Evolutionary conservation across 148 eudicot genomes (phyloP).

Genomic region (Oxyria digyna): DNA sequence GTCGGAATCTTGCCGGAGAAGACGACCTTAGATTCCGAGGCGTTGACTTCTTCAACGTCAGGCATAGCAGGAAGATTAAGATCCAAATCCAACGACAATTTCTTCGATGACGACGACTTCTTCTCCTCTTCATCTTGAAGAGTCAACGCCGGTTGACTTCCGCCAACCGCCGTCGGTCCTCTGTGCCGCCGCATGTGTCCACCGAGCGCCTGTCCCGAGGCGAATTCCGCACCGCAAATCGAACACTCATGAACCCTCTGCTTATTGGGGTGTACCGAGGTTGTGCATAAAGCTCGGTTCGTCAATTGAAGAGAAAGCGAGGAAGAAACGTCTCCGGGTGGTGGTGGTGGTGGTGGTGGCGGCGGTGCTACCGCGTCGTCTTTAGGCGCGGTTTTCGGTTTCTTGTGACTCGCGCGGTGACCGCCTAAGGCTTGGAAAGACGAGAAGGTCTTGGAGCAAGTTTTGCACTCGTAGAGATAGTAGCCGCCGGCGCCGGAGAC

Average conservation of each 20-base stretch:
- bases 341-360: background rate
- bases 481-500: conserved; percentile 4
- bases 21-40: background rate
- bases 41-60: background rate
- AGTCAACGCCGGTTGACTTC: conserved; percentile 9
- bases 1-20: background rate
- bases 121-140: conserved; percentile 5
- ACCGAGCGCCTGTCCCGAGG: conserved; percentile 89
- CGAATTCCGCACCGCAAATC: conserved; percentile 73
- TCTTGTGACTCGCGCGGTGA: conserved; percentile 88
- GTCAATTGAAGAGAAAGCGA: conserved; percentile 7
- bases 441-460: conserved; percentile 53
- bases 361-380: background rate
- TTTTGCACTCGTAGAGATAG: conserved; percentile 57
- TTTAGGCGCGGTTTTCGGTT: conserved; percentile 20
- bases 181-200: conserved; percentile 95
- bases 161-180: conserved; percentile 6
- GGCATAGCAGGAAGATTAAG: conserved; percentile 63
- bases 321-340: background rate
- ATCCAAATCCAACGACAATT: conserved; percentile 62
- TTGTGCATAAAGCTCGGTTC: conserved; percentile 3
- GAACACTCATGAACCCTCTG: conserved; percentile 68
- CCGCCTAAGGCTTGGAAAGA: conserved; percentile 95
- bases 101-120: conserved; percentile 3
- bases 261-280: background rate